Percentiles rank a stretch among this genome's conserved stretches.
Conservation (phyloP, 225 moss, liverwort and hornwort species). For the Antitrichia curtipendula region DNA sequence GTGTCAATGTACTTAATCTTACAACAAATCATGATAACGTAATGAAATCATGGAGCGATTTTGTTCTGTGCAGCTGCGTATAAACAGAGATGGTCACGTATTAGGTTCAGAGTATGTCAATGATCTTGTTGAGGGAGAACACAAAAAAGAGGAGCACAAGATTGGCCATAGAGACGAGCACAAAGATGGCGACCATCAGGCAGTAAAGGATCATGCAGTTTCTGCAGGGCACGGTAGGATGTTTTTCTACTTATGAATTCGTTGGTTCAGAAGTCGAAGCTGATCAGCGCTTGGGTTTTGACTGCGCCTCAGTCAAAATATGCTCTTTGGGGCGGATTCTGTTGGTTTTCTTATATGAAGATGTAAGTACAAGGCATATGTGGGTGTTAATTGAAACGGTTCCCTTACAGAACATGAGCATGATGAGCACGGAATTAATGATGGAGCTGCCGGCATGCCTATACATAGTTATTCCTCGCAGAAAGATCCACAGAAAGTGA, state of each 20-base stretch:
- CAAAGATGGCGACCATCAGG: slow-evolving; percentile 20
- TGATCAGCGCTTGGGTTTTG: neutral
- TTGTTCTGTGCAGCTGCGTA: slow-evolving; percentile 56
- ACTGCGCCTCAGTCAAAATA: neutral
- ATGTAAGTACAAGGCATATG: neutral
- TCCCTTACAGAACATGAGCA: slow-evolving; percentile 32
- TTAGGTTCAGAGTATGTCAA: slow-evolving; percentile 75
- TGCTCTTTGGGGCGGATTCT: neutral
- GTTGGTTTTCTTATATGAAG: neutral
- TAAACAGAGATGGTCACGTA: slow-evolving; percentile 77
- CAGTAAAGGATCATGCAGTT: slow-evolving; percentile 6
- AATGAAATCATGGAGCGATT: neutral
- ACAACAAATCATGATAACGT: neutral
- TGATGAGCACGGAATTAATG: slow-evolving; percentile 22
- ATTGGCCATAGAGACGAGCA: slow-evolving; percentile 4
- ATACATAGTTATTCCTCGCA: slow-evolving; percentile 28
- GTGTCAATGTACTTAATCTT: neutral
- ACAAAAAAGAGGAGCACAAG: slow-evolving; percentile 44
- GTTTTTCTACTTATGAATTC: neutral
- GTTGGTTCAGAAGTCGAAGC: neutral
- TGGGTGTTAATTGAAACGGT: neutral
- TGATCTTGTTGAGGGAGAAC: slow-evolving; percentile 93
- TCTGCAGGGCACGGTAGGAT: slow-evolving; percentile 26
- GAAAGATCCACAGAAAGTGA: slow-evolving; percentile 67
- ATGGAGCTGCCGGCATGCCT: slow-evolving; percentile 29